Evolutionary conservation across 1,139 yeast genomes (phyloP).

Genomic region (Nadsonia commutata): DNA sequence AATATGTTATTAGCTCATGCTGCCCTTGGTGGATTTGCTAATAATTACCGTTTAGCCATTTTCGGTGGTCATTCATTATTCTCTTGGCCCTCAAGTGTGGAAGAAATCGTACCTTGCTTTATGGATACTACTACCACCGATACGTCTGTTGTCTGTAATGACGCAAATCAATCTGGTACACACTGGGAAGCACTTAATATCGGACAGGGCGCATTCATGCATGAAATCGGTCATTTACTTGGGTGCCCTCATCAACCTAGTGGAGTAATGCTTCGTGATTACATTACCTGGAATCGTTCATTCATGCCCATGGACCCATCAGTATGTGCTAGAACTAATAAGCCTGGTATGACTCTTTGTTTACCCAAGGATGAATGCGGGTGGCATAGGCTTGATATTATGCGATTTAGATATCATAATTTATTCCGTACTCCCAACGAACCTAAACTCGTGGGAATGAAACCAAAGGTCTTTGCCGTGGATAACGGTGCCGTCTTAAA

Average conservation of each 20-base stretch:
- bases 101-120: conserved; percentile 52
- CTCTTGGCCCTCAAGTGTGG: conserved; percentile 74
- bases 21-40: conserved; percentile 82
- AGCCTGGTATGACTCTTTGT: conserved; percentile 31
- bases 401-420: conserved; percentile 70
- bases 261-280: conserved; percentile 87
- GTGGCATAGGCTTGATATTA: conserved; percentile 73
- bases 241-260: conserved; percentile 87
- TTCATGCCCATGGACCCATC: conserved; percentile 56
- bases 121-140: conserved; percentile 55
- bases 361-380: conserved; percentile 56
- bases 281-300: conserved; percentile 63
- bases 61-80: conserved; percentile 90
- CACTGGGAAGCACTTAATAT: conserved; percentile 83
- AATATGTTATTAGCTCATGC: conserved; percentile 75
- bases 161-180: conserved; percentile 68
- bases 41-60: conserved; percentile 59
- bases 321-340: conserved; percentile 36
- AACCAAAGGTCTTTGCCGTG: conserved; percentile 32
- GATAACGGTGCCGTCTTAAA: conserved; percentile 36
- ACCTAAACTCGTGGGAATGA: conserved; percentile 12
- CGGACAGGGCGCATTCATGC: conserved; percentile 89
- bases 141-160: conserved; percentile 70
- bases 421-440: conserved; percentile 64
- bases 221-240: conserved; percentile 80